Evolutionary conservation across 2,329 filamentous ascomycete genomes (phyloP).

Genomic region (Colletotrichum tofieldiae): DNA sequence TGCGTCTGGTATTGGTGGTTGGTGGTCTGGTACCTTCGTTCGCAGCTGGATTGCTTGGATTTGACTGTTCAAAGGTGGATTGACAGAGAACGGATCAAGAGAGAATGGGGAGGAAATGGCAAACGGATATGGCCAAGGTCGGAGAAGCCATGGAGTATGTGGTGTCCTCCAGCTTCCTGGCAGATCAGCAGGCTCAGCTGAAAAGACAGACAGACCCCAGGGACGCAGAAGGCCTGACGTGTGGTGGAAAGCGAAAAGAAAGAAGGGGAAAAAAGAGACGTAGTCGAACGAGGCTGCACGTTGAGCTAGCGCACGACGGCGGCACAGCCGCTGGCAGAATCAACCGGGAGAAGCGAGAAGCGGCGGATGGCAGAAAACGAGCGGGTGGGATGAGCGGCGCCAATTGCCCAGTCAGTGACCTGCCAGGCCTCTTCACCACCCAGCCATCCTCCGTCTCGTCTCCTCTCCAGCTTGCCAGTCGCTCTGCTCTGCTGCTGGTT

Average conservation of each 20-base stretch:
- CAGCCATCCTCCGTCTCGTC: background rate
- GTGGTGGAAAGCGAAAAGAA: constrained; percentile 5
- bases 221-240: constrained; percentile 6
- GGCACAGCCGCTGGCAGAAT: constrained; percentile 26
- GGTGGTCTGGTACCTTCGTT: background rate
- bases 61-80: background rate
- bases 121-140: background rate
- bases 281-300: constrained; percentile 30
- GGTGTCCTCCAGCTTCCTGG: constrained; percentile 28
- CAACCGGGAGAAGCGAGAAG: background rate
- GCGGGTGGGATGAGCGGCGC: background rate
- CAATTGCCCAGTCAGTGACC: background rate
- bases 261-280: background rate
- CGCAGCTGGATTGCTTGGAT: background rate
- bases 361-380: background rate
- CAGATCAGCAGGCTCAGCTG: constrained; percentile 14
- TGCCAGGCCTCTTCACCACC: background rate
- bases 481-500: background rate
- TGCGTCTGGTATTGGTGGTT: background rate
- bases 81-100: background rate
- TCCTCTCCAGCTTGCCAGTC: background rate
- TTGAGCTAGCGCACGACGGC: constrained; percentile 27
- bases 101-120: background rate
- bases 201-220: background rate
- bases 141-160: constrained; percentile 22